Conservation (phyloP, 345 rosid genomes). For the Salix koriyanagi region DNA sequence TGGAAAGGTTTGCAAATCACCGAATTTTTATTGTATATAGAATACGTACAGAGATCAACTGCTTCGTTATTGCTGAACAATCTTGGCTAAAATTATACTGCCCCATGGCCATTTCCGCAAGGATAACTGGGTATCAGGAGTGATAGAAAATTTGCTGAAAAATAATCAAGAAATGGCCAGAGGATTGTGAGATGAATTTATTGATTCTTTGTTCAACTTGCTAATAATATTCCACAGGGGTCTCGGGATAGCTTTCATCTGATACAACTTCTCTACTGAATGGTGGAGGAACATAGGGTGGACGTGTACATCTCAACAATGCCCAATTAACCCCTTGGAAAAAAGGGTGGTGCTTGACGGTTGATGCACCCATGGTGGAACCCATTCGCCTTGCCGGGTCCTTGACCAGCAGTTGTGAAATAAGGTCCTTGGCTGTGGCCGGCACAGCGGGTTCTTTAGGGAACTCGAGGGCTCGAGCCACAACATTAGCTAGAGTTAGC, state of each 20-base stretch:
- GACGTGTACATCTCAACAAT: slow-evolving; percentile 68
- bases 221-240: slow-evolving; percentile 75
- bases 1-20: background rate
- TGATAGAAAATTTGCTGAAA: background rate
- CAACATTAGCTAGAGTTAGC: slow-evolving; percentile 81
- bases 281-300: slow-evolving; percentile 77
- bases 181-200: background rate
- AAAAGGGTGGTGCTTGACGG: slow-evolving; percentile 74
- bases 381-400: slow-evolving; percentile 77
- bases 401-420: slow-evolving; percentile 62
- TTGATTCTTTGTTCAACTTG: background rate
- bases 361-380: slow-evolving; percentile 73
- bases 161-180: background rate
- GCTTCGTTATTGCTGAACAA: background rate
- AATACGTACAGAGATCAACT: background rate
- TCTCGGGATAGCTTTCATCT: slow-evolving; percentile 62
- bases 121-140: background rate
- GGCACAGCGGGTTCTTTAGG: slow-evolving; percentile 75
- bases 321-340: slow-evolving; percentile 95
- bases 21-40: background rate
- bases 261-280: slow-evolving; percentile 54
- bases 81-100: background rate
- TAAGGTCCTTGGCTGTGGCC: slow-evolving; percentile 56
- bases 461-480: slow-evolving; percentile 85
- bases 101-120: background rate